A percentile compares a stretch with the other conserved stretches of the same genome.
Conservation (phyloP, 148 eudicot species). For the Simmondsia chinensis region DNA sequence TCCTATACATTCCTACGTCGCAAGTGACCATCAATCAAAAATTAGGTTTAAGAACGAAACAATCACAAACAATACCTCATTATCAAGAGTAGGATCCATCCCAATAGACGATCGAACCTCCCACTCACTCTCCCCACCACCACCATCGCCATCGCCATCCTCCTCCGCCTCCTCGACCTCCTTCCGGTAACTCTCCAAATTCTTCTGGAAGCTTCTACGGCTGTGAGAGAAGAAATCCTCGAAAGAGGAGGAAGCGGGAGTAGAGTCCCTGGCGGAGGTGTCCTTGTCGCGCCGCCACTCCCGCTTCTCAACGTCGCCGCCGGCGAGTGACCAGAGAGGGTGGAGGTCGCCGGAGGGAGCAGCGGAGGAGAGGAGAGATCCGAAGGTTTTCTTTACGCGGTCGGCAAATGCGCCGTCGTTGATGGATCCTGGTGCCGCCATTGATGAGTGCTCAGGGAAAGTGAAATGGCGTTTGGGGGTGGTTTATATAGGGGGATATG, state of each 20-base stretch:
- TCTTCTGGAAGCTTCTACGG: constrained; percentile 10
- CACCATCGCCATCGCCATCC: constrained; percentile 1
- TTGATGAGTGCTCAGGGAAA: not conserved
- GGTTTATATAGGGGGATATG: too few species aligned
- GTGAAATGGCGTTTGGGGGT: not conserved
- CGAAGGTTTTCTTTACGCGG: constrained; percentile 26
- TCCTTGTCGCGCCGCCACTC: constrained; percentile 25
- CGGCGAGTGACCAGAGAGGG: constrained; percentile 21
- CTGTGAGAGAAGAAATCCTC: constrained; percentile 15
- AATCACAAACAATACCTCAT: constrained; percentile 10
- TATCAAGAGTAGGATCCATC: constrained; percentile 27
- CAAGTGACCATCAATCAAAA: not conserved
- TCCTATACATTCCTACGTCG: not conserved
- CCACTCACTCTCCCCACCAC: constrained; percentile 15
- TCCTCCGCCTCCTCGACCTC: constrained; percentile 6
- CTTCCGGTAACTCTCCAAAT: constrained; percentile 6
- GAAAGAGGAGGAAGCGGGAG: constrained; percentile 24
- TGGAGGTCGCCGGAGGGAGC: constrained; percentile 8
- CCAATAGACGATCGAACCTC: constrained; percentile 25
- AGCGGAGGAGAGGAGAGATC: constrained; percentile 10
- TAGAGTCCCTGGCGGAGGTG: constrained; percentile 14
- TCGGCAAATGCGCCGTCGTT: constrained; percentile 13
- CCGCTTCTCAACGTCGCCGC: constrained; percentile 6
- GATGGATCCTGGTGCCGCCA: constrained; percentile 1
- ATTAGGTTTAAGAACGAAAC: not conserved